These are phyloP conservation scores for Cylindrotheca fusiformis DNA, from an alignment of 108 stramenopile genomes.

Conservation along the genomic window DNA sequence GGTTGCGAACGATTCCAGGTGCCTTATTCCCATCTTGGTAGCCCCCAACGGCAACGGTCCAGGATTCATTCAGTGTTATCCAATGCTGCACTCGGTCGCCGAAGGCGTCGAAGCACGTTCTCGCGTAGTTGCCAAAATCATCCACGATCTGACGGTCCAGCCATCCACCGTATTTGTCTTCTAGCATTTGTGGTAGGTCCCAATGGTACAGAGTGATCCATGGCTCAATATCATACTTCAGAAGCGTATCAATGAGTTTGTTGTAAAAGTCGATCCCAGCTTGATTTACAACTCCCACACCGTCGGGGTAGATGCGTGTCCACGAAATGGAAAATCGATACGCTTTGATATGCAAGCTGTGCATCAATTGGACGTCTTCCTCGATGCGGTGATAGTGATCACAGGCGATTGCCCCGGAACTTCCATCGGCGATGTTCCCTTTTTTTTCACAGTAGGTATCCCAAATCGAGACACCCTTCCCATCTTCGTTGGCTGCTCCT, in stretches of 20 bases:
- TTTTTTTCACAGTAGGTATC: slow-evolving; percentile 67
- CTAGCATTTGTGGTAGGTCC: slow-evolving; percentile 89
- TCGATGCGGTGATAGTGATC: slow-evolving; percentile 89
- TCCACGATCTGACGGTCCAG: slow-evolving; percentile 44
- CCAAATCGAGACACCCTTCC: slow-evolving; percentile 89
- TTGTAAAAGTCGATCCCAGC: slow-evolving; percentile 88
- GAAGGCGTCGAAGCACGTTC: slow-evolving; percentile 82
- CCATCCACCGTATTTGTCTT: slow-evolving; percentile 85
- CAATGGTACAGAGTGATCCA: slow-evolving; percentile 93
- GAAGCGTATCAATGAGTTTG: slow-evolving; percentile 76
- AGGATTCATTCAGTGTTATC: slow-evolving; percentile 94
- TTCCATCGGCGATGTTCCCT: slow-evolving; percentile 56
- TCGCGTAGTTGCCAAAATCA: slow-evolving; percentile 86
- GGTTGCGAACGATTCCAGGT: slow-evolving; percentile 66
- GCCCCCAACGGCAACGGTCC: slow-evolving; percentile 83
- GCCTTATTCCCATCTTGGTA: slow-evolving; percentile 87
- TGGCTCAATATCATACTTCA: slow-evolving; percentile 79
- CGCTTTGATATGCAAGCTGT: slow-evolving; percentile 75
- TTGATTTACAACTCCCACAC: slow-evolving; percentile 54
- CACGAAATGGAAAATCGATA: slow-evolving; percentile 94
- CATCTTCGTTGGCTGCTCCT: slow-evolving; percentile 76
- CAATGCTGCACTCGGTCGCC: slow-evolving; percentile 91
- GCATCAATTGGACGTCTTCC: slow-evolving; percentile 83
- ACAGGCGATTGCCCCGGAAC: slow-evolving; percentile 80
- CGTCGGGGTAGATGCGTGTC: slow-evolving; percentile 86